phyloP scores from a whole-genome alignment of 2,329 filamentous ascomycete genomes.

The Exophiala dermatitidis region DNA sequence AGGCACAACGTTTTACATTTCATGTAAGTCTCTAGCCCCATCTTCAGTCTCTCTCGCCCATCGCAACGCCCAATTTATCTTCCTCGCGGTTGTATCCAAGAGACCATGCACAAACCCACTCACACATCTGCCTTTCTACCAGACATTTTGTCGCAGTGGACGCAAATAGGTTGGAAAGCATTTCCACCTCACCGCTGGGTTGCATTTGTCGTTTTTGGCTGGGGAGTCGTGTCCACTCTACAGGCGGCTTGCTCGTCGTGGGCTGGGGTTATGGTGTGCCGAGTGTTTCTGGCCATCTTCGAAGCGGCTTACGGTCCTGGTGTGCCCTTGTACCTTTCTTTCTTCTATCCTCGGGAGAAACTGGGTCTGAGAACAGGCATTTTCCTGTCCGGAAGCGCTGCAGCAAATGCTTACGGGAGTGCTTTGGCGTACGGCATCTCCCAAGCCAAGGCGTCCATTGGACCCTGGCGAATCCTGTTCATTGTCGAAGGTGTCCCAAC shows the following conservation, averaged over 20 bases:
- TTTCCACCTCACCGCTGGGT: slow-evolving; percentile 28
- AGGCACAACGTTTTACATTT: slow-evolving; percentile 48
- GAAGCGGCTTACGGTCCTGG: slow-evolving; percentile 38
- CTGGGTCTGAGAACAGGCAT: slow-evolving; percentile 51
- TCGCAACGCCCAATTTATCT: too few relatives aligned
- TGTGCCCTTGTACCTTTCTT: slow-evolving; percentile 47
- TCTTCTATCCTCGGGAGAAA: slow-evolving; percentile 54
- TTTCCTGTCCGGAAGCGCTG: slow-evolving; percentile 37
- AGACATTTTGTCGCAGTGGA: slow-evolving; percentile 29
- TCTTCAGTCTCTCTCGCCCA: too few relatives aligned
- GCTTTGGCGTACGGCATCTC: slow-evolving; percentile 48
- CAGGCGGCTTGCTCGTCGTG: slow-evolving; percentile 25
- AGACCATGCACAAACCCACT: too few relatives aligned
- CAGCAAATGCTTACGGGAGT: slow-evolving; percentile 36
- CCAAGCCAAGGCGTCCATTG: slow-evolving; percentile 48
- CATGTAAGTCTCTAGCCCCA: slow-evolving; percentile 31
- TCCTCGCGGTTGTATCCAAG: too few relatives aligned
- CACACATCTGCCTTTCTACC: background rate
- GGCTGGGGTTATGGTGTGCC: slow-evolving; percentile 29
- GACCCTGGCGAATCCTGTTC: slow-evolving; percentile 60
- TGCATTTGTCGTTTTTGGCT: slow-evolving; percentile 26
- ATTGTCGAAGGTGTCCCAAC: slow-evolving; percentile 60
- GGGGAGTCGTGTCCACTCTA: slow-evolving; percentile 27
- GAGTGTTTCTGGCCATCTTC: slow-evolving; percentile 35
- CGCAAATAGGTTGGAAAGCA: slow-evolving; percentile 28